Conservation (phyloP, 1,139 yeast genomes). For the Scheffersomyces parashehatae region DNA sequence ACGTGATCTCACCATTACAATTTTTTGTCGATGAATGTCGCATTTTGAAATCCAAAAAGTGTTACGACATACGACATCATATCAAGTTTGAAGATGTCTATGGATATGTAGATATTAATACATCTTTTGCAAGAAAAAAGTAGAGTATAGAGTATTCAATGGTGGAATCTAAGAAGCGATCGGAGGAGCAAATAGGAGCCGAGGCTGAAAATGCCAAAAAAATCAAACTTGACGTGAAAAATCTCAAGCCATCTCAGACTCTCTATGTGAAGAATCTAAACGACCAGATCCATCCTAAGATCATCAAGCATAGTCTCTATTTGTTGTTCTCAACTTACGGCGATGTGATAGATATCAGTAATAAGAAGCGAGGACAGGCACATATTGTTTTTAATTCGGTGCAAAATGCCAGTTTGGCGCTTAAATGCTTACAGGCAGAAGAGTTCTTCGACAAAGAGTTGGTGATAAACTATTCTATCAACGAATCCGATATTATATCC, state of each 20-base stretch:
- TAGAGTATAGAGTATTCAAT: no score
- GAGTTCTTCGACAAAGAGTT: slow-evolving; percentile 59
- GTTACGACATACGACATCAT: no score
- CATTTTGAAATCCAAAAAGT: no score
- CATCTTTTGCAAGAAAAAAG: no score
- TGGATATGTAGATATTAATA: no score
- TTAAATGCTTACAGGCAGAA: slow-evolving; percentile 48
- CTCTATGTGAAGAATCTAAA: slow-evolving; percentile 67
- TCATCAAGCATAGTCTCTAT: slow-evolving; percentile 57
- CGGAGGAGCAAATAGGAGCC: neutral
- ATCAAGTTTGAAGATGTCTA: no score
- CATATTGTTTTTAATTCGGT: slow-evolving; percentile 58
- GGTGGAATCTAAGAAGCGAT: no score
- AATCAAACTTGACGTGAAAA: slow-evolving; percentile 11
- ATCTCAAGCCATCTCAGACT: slow-evolving; percentile 41
- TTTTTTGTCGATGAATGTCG: no score
- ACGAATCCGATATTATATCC: slow-evolving; percentile 27
- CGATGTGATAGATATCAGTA: slow-evolving; percentile 56
- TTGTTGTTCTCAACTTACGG: slow-evolving; percentile 68
- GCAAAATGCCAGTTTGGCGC: slow-evolving; percentile 55
- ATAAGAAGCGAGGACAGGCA: slow-evolving; percentile 73
- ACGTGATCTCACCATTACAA: no score
- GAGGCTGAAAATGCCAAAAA: slow-evolving; percentile 6
- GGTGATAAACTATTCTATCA: slow-evolving; percentile 47
- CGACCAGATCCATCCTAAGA: slow-evolving; percentile 52